phyloP scores from a whole-genome alignment of 2,329 filamentous ascomycete species.

The Xylaria sp. region DNA sequence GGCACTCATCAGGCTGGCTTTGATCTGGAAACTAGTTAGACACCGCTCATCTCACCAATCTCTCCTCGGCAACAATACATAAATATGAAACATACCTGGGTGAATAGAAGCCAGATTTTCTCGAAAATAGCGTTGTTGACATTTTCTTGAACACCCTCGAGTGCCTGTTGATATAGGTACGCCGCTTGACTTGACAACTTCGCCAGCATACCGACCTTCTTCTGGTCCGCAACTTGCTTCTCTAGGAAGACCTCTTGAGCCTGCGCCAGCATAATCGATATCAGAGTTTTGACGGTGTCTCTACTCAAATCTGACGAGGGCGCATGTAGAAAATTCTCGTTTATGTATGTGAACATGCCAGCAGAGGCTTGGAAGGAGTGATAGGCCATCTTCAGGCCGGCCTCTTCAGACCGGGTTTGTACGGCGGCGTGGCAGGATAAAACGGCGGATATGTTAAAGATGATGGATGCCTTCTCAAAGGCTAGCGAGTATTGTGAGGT shows the following conservation, averaged over 20 bases:
- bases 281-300: constrained; percentile 95
- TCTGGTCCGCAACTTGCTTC: constrained; percentile 91
- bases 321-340: constrained; percentile 98
- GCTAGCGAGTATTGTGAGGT: constrained; percentile 96
- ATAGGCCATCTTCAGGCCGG: constrained; percentile 94
- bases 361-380: constrained; percentile 98
- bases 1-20: constrained; percentile 84
- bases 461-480: constrained; percentile 98
- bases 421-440: constrained; percentile 94
- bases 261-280: constrained; percentile 92
- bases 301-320: constrained; percentile 95
- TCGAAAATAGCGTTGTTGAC: constrained; percentile 92
- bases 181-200: constrained; percentile 93
- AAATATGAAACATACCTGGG: constrained; percentile 68
- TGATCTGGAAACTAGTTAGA: constrained; percentile 63
- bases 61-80: not conserved
- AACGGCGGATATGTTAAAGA: constrained; percentile 99
- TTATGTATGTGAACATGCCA: constrained; percentile 99
- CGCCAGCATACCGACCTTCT: constrained; percentile 90
- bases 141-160: constrained; percentile 92
- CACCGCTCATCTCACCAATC: not conserved
- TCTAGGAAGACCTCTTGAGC: constrained; percentile 98
- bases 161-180: constrained; percentile 86
- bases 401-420: constrained; percentile 91
- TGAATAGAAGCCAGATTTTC: constrained; percentile 88